Evolutionary conservation across 768 basidiomycete species (phyloP).

Genomic region (Suillus spraguei): DNA sequence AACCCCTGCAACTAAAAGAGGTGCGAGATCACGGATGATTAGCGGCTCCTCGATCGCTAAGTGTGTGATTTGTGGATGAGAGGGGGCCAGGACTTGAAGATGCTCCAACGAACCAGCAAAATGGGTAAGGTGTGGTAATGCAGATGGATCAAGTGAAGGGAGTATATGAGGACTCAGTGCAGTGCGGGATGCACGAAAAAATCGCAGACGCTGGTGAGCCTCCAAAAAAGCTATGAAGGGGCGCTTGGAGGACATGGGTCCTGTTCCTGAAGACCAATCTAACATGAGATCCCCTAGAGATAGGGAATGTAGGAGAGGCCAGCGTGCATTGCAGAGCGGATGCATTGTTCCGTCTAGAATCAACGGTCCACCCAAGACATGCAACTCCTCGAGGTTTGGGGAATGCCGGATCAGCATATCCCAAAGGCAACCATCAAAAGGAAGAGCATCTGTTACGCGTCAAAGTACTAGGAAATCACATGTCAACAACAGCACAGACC

Average conservation of each 20-base stretch:
- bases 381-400: conserved; percentile 66
- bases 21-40: conserved; percentile 66
- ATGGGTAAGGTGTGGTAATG: conserved; percentile 52
- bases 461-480: neutral
- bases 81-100: conserved; percentile 56
- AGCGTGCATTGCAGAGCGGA: conserved; percentile 58
- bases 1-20: conserved; percentile 59
- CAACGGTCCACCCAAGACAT: conserved; percentile 40
- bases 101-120: conserved; percentile 73
- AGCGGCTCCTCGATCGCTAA: conserved; percentile 69
- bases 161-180: conserved; percentile 58
- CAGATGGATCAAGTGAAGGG: conserved; percentile 44
- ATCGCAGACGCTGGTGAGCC: conserved; percentile 56
- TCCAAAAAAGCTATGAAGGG: conserved; percentile 73
- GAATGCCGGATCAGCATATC: conserved; percentile 69
- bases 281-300: conserved; percentile 67
- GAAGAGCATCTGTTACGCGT: conserved; percentile 23
- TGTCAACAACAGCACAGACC: conserved; percentile 39
- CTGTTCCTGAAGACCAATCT: conserved; percentile 44
- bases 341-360: conserved; percentile 48
- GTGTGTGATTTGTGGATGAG: conserved; percentile 51
- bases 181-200: conserved; percentile 52
- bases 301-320: conserved; percentile 66
- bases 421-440: conserved; percentile 47
- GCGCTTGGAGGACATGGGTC: conserved; percentile 46